A percentile compares a stretch with the other conserved stretches of the same genome.
Evolutionary conservation across 2,329 filamentous ascomycete species (phyloP).

Genomic region (Ophiognomonia clavigignenti-juglandacearum): DNA sequence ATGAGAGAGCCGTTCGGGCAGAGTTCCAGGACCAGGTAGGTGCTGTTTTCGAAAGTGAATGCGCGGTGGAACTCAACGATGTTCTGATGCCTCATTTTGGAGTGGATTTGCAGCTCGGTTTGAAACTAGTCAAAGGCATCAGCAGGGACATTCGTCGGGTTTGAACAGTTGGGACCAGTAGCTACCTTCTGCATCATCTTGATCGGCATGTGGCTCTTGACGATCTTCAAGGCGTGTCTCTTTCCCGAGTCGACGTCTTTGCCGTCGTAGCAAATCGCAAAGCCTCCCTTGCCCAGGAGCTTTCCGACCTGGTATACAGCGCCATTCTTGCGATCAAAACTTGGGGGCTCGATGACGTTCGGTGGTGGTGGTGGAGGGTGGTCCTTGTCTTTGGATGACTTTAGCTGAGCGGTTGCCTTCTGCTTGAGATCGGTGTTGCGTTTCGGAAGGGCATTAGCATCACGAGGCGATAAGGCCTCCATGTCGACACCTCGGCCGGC

Average conservation of each 20-base stretch:
- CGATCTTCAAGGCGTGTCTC: conserved; percentile 74
- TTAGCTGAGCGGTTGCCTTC: conserved; percentile 48
- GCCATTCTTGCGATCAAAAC: conserved; percentile 63
- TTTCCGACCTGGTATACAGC: conserved; percentile 70
- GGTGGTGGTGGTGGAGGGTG: conserved; percentile 61
- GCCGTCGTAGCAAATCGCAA: conserved; percentile 75
- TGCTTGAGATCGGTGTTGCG: conserved; percentile 48
- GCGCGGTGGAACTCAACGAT: conserved; percentile 94
- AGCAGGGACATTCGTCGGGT: no score
- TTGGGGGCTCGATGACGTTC: conserved; percentile 57
- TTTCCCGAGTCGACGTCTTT: conserved; percentile 62
- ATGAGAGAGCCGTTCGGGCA: conserved; percentile 95
- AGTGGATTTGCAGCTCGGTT: conserved; percentile 93
- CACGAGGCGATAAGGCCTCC: conserved; percentile 61
- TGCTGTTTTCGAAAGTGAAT: conserved; percentile 83
- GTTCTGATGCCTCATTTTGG: conserved; percentile 93
- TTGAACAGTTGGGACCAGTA: no score
- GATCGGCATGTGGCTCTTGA: conserved; percentile 74
- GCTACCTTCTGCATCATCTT: conserved; percentile 81
- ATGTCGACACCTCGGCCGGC: conserved; percentile 39
- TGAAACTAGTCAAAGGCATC: conserved; percentile 48
- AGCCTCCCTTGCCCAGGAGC: conserved; percentile 74
- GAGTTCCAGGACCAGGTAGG: conserved; percentile 89
- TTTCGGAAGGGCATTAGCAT: conserved; percentile 56
- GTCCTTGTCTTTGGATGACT: conserved; percentile 59